A percentile compares a stretch with the other conserved stretches of the same genome.
These are phyloP conservation scores for Sporobolomyces pararoseus DNA, from an alignment of 768 basidiomycete genomes.

Conservation along the genomic window DNA sequence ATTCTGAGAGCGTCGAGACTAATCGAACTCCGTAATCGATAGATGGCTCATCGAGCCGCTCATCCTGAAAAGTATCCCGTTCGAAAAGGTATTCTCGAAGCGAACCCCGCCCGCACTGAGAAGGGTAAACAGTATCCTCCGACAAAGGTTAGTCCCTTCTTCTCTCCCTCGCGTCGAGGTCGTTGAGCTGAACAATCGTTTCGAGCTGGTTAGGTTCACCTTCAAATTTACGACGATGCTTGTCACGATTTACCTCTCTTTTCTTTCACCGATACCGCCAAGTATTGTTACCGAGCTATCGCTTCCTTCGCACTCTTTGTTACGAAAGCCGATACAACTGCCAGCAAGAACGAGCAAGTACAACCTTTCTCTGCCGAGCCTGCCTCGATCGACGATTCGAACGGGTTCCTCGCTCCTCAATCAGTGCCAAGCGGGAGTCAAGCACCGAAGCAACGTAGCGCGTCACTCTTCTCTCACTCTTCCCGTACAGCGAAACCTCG, in stretches of 20 bases:
- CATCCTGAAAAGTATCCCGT: slow-evolving; percentile 70
- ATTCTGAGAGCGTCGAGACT: too few species aligned
- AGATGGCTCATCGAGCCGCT: slow-evolving; percentile 78
- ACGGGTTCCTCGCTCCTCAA: slow-evolving; percentile 10
- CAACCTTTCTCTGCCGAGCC: slow-evolving; percentile 14
- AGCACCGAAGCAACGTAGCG: neutral
- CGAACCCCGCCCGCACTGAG: slow-evolving; percentile 45
- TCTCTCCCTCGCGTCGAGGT: neutral
- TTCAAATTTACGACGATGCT: slow-evolving; percentile 43
- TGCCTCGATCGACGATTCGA: slow-evolving; percentile 3
- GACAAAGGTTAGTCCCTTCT: slow-evolving; percentile 34
- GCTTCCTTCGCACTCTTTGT: slow-evolving; percentile 51
- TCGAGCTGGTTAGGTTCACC: slow-evolving; percentile 42
- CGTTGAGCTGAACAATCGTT: neutral
- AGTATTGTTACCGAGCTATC: slow-evolving; percentile 51
- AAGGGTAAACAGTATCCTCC: slow-evolving; percentile 36
- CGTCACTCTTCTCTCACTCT: neutral
- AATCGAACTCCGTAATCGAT: too few species aligned
- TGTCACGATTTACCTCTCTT: slow-evolving; percentile 45
- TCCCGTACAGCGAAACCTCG: slow-evolving; percentile 6
- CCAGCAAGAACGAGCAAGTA: slow-evolving; percentile 18
- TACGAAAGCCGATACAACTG: too few species aligned
- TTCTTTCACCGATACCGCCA: slow-evolving; percentile 48
- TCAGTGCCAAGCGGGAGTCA: neutral
- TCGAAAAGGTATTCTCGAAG: slow-evolving; percentile 58